Evolutionary conservation across 1,284 basidiomycete genomes (phyloP).

Genomic region (Abortiporus biennis): DNA sequence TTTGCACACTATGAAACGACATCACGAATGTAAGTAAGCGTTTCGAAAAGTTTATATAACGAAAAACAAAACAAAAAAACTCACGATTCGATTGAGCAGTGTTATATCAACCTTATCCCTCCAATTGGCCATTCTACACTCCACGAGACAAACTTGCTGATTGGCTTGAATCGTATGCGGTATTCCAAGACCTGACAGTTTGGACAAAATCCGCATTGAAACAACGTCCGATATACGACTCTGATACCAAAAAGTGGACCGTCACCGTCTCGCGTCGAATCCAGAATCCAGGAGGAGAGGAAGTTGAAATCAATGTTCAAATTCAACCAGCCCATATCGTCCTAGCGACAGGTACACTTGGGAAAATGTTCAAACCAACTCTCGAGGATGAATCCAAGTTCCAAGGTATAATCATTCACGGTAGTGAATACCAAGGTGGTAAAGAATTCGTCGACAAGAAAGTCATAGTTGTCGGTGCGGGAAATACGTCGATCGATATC

Average conservation of each 20-base stretch:
- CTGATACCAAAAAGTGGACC: conserved; percentile 38
- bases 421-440: conserved; percentile 32
- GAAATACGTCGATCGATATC: conserved; percentile 41
- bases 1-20: conserved; percentile 37
- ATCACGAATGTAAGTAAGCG: conserved; percentile 25
- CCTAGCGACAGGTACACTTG: conserved; percentile 52
- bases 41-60: not conserved
- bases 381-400: conserved; percentile 34
- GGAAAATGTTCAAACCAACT: conserved; percentile 36
- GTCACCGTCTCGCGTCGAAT: conserved; percentile 39
- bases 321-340: conserved; percentile 51
- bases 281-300: too few relatives aligned
- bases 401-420: conserved; percentile 36
- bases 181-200: conserved; percentile 53
- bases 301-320: conserved; percentile 30
- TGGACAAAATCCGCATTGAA: conserved; percentile 48
- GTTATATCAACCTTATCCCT: conserved; percentile 27
- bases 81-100: conserved; percentile 23
- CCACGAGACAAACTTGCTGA: conserved; percentile 41
- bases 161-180: conserved; percentile 61
- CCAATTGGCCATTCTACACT: conserved; percentile 23
- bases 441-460: conserved; percentile 36
- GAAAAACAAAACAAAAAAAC: not conserved
- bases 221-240: conserved; percentile 31
- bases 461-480: conserved; percentile 46